These are phyloP conservation scores for Musa beccarii DNA, from an alignment of 176 grass and related monocot species.

Conservation along the genomic window DNA sequence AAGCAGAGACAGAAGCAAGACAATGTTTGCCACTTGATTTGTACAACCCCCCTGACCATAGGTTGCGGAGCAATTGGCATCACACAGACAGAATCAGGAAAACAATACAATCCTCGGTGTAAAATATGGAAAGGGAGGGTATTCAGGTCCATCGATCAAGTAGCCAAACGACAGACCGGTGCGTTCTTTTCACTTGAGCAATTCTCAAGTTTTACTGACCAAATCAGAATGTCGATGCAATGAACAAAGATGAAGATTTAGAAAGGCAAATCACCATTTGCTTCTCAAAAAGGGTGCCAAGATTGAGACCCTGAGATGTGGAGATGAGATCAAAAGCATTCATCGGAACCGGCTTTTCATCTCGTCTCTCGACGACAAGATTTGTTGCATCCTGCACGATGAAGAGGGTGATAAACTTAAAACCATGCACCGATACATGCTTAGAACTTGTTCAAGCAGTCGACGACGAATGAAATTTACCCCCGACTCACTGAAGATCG, in stretches of 20 bases:
- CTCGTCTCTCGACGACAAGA: slow-evolving; percentile 81
- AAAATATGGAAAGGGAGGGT: no score
- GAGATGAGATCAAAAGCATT: slow-evolving; percentile 98
- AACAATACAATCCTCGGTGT: no score
- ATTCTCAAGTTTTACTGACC: not conserved
- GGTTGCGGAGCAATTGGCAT: no score
- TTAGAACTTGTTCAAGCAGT: not conserved
- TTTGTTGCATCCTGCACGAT: slow-evolving; percentile 41
- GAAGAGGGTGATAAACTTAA: not conserved
- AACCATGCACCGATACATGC: not conserved
- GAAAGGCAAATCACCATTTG: slow-evolving; percentile 41
- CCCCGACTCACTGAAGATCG: slow-evolving; percentile 64
- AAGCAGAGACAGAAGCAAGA: no score
- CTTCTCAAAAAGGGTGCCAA: slow-evolving; percentile 92
- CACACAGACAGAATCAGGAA: no score
- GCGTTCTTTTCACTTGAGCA: not conserved
- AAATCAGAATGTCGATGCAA: not conserved
- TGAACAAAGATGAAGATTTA: not conserved
- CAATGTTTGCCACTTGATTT: no score
- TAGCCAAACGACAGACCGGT: no score
- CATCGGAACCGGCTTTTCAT: slow-evolving; percentile 60
- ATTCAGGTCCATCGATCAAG: no score
- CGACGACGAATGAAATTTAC: slow-evolving; percentile 25
- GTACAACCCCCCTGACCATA: no score
- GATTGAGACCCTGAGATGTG: slow-evolving; percentile 97